Evolutionary conservation across 1,139 yeast species (phyloP), one percentile per base, ranked within the genome.

Genomic region (Candida dubliniensis): DNA sequence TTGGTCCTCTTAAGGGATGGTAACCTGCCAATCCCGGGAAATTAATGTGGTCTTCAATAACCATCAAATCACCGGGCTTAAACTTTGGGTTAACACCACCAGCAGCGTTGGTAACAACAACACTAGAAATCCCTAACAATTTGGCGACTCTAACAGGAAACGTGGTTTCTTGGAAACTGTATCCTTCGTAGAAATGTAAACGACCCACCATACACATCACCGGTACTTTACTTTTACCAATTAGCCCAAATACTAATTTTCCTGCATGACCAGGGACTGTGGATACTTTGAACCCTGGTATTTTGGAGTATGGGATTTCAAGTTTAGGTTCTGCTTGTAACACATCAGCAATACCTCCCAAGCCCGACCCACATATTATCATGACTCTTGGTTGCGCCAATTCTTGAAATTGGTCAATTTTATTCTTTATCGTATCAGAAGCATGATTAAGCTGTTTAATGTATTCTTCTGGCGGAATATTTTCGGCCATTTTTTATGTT

Each of bases 171-270:
- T 79, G 81, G 55, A 90, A 79, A 14, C 81, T 75, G 63, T 89
- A 86, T 1, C 99, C 98, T 64, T 93, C 98, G 58, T 93, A 93
- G 51, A 86, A 87, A 62, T 91, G 98, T 47, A 91, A 70, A 52
- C 98, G 74, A 6, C 98, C 98, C 45, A 88, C 89, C 96, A 91
- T 90, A 57, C 96, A 84, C 65, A 91, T 79, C 0, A 91, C 96
- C 0, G 96, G 95, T 0, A 84, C 87, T 42, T 73, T 74, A 34
- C 81, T 82, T 9, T 56, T 53, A 1, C 95, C 95, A 56, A 91
- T 83, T 33, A 66, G 64, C 2, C 98, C 98, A 61, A 89, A 84
- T 5, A 90, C 72, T 24, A 93, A 73, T 56, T 83, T 79, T 0
- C 98, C 98, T 6, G 82, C 84, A 60, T 93, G 99, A 0, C 98